Conservation (phyloP, 1,284 basidiomycete genomes). For the Trichosporon asahii region DNA sequence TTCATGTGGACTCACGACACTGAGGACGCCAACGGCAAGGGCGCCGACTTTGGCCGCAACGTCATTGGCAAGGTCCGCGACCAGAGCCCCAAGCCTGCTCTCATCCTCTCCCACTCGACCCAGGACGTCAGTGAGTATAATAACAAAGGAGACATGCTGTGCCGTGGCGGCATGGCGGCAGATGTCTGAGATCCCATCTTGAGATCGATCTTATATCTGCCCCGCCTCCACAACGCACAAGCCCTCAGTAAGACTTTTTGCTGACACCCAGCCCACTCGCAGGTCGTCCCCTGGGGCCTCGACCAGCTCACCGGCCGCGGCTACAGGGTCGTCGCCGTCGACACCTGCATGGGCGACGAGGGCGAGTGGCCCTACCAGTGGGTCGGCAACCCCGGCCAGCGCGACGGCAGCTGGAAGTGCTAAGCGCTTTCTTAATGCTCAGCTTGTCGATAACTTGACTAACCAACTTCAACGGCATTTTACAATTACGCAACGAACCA, state of each 20-base stretch:
- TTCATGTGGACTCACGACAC: conserved; percentile 50
- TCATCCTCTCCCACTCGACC: conserved; percentile 44
- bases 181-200: not conserved
- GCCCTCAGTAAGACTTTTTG: not conserved
- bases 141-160: conserved; percentile 18
- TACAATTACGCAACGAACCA: not conserved
- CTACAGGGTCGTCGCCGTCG: conserved; percentile 47
- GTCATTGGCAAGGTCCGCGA: conserved; percentile 25
- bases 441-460: no score
- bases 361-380: conserved; percentile 49
- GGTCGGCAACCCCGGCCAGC: conserved; percentile 37
- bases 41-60: conserved; percentile 30
- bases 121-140: conserved; percentile 22
- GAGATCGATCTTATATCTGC: not conserved
- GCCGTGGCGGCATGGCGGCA: conserved; percentile 3
- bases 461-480: not conserved
- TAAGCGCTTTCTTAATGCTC: conserved; percentile 17
- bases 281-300: conserved; percentile 42
- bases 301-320: conserved; percentile 36
- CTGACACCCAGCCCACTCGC: conserved; percentile 22
- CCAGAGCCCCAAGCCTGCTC: conserved; percentile 35
- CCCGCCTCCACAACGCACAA: conserved; percentile 1
- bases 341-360: conserved; percentile 46
- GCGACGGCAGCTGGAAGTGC: conserved; percentile 43
- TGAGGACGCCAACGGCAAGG: conserved; percentile 35